A percentile compares a stretch with the other conserved stretches of the same genome.
Conservation (phyloP, 805 yeast species). For the Pichia rugopelliculosa region DNA sequence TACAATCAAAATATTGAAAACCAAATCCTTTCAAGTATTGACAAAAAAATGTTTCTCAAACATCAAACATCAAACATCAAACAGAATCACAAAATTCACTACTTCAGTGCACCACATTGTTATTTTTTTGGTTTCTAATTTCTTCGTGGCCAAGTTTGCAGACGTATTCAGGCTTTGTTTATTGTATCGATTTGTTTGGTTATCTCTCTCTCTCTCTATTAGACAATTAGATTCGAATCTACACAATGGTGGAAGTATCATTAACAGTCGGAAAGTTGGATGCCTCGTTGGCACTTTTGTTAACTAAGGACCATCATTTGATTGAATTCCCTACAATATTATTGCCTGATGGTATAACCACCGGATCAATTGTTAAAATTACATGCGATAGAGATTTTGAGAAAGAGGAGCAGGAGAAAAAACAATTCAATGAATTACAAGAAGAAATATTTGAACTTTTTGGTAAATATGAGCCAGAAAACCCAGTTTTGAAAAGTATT, state of each 20-base stretch:
- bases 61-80: neutral
- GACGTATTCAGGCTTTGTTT: neutral
- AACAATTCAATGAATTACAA: constrained; percentile 58
- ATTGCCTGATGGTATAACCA: constrained; percentile 80
- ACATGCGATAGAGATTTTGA: constrained; percentile 70
- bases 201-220: too few relatives aligned
- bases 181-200: too few relatives aligned
- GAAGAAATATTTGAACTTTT: constrained; percentile 63
- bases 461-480: constrained; percentile 63
- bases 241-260: constrained; percentile 74
- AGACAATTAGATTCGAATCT: neutral
- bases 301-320: constrained; percentile 84
- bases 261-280: constrained; percentile 93
- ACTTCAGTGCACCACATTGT: constrained; percentile 3
- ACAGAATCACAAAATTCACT: neutral
- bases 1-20: too few relatives aligned
- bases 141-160: neutral
- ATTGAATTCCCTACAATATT: constrained; percentile 95
- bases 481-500: constrained; percentile 60
- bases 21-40: too few relatives aligned
- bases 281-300: constrained; percentile 83
- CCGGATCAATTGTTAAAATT: constrained; percentile 87
- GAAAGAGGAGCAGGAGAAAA: constrained; percentile 54
- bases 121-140: neutral
- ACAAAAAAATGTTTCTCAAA: neutral